phyloP scores from a whole-genome alignment of 1,284 basidiomycete genomes.

The Papiliotrema nemorosa region DNA sequence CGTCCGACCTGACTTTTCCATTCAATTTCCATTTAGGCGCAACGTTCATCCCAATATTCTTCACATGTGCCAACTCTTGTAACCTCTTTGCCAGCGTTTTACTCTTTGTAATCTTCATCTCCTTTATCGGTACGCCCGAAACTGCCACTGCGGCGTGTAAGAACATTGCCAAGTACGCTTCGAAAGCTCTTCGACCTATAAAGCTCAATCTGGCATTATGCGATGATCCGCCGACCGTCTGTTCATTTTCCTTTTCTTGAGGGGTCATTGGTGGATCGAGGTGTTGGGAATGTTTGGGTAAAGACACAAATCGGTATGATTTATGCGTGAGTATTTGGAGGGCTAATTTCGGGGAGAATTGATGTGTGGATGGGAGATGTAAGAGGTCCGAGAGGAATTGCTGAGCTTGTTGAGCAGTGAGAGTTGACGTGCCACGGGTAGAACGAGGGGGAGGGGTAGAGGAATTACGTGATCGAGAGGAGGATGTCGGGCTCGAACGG shows the following conservation, averaged over 20 bases:
- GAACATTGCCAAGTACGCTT: constrained; percentile 43
- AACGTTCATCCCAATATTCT: constrained; percentile 39
- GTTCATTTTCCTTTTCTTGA: not conserved
- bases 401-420: constrained; percentile 26
- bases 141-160: constrained; percentile 30
- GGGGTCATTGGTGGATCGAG: not conserved
- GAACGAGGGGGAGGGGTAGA: constrained; percentile 1
- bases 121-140: constrained; percentile 10
- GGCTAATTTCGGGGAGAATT: constrained; percentile 42
- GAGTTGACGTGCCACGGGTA: not conserved
- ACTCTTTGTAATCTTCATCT: constrained; percentile 27
- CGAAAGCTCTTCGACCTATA: constrained; percentile 43
- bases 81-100: constrained; percentile 30
- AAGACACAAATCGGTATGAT: constrained; percentile 42
- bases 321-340: constrained; percentile 49
- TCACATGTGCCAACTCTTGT: constrained; percentile 32
- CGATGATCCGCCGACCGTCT: constrained; percentile 9
- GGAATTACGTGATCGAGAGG: not conserved
- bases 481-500: not conserved
- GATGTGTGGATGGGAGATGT: constrained; percentile 28
- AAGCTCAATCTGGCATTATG: constrained; percentile 46
- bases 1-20: constrained; percentile 43
- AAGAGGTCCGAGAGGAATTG: constrained; percentile 41
- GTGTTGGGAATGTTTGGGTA: constrained; percentile 17
- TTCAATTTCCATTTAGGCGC: constrained; percentile 38